Base-by-base conservation (phyloP, 202 grass and related monocot species). In the Schoenoplectus tabernaemontani region DNA sequence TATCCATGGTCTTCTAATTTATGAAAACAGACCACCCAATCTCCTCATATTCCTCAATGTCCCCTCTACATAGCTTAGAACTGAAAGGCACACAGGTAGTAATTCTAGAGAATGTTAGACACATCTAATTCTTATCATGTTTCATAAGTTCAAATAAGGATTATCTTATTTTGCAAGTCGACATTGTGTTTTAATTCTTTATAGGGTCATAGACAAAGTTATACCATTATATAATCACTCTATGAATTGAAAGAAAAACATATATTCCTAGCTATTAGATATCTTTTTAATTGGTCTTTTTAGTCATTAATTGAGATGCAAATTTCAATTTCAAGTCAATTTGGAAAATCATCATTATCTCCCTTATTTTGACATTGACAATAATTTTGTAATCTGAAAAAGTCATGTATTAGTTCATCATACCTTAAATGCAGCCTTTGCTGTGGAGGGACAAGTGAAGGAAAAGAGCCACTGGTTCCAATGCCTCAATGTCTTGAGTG, bases 381-480 rank as follows among this genome's bases (percentile, higher is more conserved):
- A 57, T 43, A 19, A 67, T 78, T 39, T 87, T 23, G 51, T 23
- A 24, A 71, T 57, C 64, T 26, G 8, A 24, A 81, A 68, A 70
- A 70, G 4, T 72, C 2, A 34, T 26, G 20, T 66, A 23, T n/a
- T 67, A 32, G 34, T 17, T 4, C 16, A 41, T 4, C n/a, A 1
- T 84, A 0, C 19, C 17, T 37, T 30, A 7, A 47, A 3, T 75
- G 86, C 86, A 98, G 91, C 95, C 77, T 92, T 90, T 86, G 95
- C 95, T 2, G 91, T 98, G 50, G 95, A 98, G 87, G 95, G 91
- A 4, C 91, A 98, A 82, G 95, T 98, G 73, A 90, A 98, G 73
- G 95, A 98, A 32, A 98, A 98, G 78, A 89, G 81, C 54, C 84
- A 84, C 9, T 84, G 90, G 89, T 94, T 93, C 77, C 95, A 87